Base-by-base conservation (phyloP, 768 basidiomycete species). In the Boletus speciosus region DNA sequence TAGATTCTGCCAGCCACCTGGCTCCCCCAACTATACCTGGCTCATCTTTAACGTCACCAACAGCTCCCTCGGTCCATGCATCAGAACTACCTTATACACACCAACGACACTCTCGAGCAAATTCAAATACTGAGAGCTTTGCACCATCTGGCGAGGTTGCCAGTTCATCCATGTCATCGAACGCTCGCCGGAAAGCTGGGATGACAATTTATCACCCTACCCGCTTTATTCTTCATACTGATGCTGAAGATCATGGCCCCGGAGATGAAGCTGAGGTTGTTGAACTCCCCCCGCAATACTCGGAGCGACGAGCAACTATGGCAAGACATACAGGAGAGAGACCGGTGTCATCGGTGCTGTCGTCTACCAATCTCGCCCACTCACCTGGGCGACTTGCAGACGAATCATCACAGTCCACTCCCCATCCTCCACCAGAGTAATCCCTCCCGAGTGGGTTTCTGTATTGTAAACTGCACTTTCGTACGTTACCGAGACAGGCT, bases 221-320 rank as follows among this genome's bases (percentile, higher is more conserved):
- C 21, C 79, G 84, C 44, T 85, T 81, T 65, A 75, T 89, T 52
- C 58, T 88, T 6, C 87, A 90, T 58, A 84, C 82, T 4, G 89
- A 89, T 64, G 78, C 78, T 8, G 86, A 86, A 49, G 87, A 89
- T 61, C 70, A 63, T 12, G 37, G 72, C 10, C 73, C 80, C 7
- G 71, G 68, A 38, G 73, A 74, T 49, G 74, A 77, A 52, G 70
- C 78, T 16, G 86, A 77, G 6, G 70, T 87, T 21, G 76, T 89
- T 6, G 88, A 90, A 69, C 76, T 89, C n/a, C 88, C 88, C 27
- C 88, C 88, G 15, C 82, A 82, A 65, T 90, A 90, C 63, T 76
- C 77, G 25, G 84, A 81, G 56, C 73, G 79, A 35, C 77, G 77
- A 19, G 65, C 64, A 43, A 55, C 65, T 37, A n/a, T 15, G 39